Percentiles rank a stretch among this genome's conserved stretches.
These are phyloP conservation scores for Boehmeria nivea DNA, from an alignment of 306 rosid genomes.

Conservation along the genomic window DNA sequence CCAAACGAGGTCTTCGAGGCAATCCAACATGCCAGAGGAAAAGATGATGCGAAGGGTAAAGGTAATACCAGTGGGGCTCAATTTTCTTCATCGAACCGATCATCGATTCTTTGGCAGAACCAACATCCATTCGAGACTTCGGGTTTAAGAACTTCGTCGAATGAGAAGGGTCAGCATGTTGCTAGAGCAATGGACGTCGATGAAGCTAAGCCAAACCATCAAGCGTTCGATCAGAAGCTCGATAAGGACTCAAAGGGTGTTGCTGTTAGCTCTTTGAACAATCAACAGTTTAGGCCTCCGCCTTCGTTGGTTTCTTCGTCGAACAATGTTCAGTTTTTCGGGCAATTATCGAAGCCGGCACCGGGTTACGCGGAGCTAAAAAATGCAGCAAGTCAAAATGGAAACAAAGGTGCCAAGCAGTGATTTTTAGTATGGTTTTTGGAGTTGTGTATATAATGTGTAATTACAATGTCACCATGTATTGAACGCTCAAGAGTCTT, in stretches of 20 bases:
- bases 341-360: constrained; percentile 35
- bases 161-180: constrained; percentile 32
- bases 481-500: neutral
- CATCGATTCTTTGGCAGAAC: constrained; percentile 49
- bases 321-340: constrained; percentile 25
- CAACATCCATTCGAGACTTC: constrained; percentile 40
- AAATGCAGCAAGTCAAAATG: constrained; percentile 16
- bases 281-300: constrained; percentile 28
- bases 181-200: constrained; percentile 53
- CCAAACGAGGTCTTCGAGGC: constrained; percentile 40
- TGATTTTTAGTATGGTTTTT: neutral
- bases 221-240: constrained; percentile 38
- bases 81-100: constrained; percentile 37
- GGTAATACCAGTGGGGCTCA: constrained; percentile 30
- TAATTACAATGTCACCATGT: neutral
- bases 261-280: constrained; percentile 18
- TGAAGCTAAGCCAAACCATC: constrained; percentile 28
- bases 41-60: constrained; percentile 55
- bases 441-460: neutral
- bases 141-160: constrained; percentile 19
- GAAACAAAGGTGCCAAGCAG: constrained; percentile 19
- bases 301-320: constrained; percentile 35
- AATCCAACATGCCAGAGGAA: constrained; percentile 37
- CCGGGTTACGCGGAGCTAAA: constrained; percentile 30
- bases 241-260: constrained; percentile 32